Conservation (phyloP, 768 basidiomycete species). For the Clitopilus passeckerianus region DNA sequence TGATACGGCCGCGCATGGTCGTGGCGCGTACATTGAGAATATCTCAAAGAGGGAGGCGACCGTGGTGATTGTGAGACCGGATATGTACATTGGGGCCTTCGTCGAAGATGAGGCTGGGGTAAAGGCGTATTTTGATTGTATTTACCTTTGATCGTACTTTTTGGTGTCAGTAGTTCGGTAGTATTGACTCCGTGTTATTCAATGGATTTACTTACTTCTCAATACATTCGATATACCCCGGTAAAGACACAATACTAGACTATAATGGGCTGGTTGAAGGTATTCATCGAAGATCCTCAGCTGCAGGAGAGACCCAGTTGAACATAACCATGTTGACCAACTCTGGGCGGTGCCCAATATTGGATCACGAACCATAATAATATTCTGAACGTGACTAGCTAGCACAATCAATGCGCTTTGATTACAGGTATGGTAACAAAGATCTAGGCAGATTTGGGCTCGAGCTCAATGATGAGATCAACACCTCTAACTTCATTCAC, state of each 20-base stretch:
- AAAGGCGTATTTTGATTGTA: not conserved
- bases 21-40: not conserved
- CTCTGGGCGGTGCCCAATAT: too few species aligned
- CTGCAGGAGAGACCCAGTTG: too few species aligned
- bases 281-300: too few species aligned
- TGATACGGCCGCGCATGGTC: not conserved
- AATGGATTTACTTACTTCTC: too few species aligned
- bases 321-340: too few species aligned
- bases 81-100: conserved; percentile 1
- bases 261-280: too few species aligned
- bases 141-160: not conserved
- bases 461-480: not conserved
- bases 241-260: too few species aligned
- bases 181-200: too few species aligned
- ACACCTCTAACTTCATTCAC: conserved; percentile 3
- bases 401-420: too few species aligned
- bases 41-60: not conserved
- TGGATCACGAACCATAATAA: too few species aligned
- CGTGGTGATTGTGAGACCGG: not conserved
- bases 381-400: not conserved
- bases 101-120: not conserved
- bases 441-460: not conserved
- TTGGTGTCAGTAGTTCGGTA: not conserved
- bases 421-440: too few species aligned
- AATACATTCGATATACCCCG: too few species aligned